phyloP scores from a whole-genome alignment of 768 basidiomycete genomes.

The Suillus fuscotomentosus region DNA sequence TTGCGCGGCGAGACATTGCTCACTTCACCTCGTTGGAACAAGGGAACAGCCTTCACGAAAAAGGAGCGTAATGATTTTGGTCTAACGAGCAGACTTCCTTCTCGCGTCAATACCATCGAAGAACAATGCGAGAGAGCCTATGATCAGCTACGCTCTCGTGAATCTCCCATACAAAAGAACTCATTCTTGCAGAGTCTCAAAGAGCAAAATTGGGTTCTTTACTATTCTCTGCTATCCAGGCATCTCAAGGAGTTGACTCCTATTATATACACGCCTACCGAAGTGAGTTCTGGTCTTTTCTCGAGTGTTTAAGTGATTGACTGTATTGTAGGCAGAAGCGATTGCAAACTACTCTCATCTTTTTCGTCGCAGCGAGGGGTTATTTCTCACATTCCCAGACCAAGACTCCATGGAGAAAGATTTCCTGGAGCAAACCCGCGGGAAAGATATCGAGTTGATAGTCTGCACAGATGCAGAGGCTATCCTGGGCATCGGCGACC shows the following conservation, averaged over 20 bases:
- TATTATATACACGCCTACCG: conserved; percentile 83
- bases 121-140: conserved; percentile 78
- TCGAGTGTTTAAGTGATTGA: not conserved
- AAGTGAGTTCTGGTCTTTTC: conserved; percentile 40
- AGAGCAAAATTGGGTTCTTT: conserved; percentile 81
- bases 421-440: conserved; percentile 65
- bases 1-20: conserved; percentile 64
- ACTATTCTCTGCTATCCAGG: conserved; percentile 61
- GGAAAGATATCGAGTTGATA: conserved; percentile 68
- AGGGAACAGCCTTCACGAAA: conserved; percentile 74
- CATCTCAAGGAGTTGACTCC: conserved; percentile 58
- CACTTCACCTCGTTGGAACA: conserved; percentile 67
- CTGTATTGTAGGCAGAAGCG: conserved; percentile 60
- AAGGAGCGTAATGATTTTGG: conserved; percentile 72
- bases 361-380: conserved; percentile 75
- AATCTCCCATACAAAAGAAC: conserved; percentile 57
- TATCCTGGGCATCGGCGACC: conserved; percentile 76
- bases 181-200: conserved; percentile 74
- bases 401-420: conserved; percentile 72
- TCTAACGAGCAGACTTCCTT: conserved; percentile 50
- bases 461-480: conserved; percentile 86
- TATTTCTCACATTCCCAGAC: conserved; percentile 65
- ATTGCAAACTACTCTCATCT: conserved; percentile 84
- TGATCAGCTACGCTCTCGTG: conserved; percentile 46
- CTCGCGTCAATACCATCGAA: conserved; percentile 60